Conservation (phyloP, 345 rosid genomes). For the Cardiospermum halicacabum region DNA sequence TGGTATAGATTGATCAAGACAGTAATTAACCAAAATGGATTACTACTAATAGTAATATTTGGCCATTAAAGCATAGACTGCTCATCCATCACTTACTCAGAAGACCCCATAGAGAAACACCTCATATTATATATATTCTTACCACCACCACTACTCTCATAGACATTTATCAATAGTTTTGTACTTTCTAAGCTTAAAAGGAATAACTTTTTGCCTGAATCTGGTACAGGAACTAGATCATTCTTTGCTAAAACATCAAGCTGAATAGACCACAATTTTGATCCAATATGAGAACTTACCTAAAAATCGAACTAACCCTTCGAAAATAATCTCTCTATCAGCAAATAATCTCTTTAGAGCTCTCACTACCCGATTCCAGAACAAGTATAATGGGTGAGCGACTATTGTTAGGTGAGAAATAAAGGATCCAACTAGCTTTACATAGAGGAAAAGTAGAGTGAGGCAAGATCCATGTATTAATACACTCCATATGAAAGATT, state of each 20-base stretch:
- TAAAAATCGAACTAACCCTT: constrained; percentile 31
- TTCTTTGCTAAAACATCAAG: constrained; percentile 27
- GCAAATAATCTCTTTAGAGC: constrained; percentile 61
- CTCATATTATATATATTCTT: constrained; percentile 59
- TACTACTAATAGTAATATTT: too few relatives aligned
- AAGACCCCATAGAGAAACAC: constrained; percentile 97
- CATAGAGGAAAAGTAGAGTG: constrained; percentile 99
- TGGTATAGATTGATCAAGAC: too few relatives aligned
- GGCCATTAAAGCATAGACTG: constrained; percentile 68
- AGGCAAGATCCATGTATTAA: constrained; percentile 95
- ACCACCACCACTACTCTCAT: constrained; percentile 44
- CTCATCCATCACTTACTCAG: constrained; percentile 89
- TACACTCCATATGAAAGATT: constrained; percentile 97
- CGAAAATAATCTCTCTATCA: constrained; percentile 40
- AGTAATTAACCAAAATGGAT: too few relatives aligned
- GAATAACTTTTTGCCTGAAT: constrained; percentile 56
- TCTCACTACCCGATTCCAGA: constrained; percentile 90
- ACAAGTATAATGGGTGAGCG: constrained; percentile 63
- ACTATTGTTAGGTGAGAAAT: constrained; percentile 41
- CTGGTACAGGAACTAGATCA: constrained; percentile 23
- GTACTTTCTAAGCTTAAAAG: constrained; percentile 84
- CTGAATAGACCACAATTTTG: constrained; percentile 41
- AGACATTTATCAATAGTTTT: constrained; percentile 61
- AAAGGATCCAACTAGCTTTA: constrained; percentile 67
- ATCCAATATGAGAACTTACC: constrained; percentile 44